These are phyloP conservation scores for Penicillium capsulatum DNA, from an alignment of 2,329 filamentous ascomycete species.

Conservation along the genomic window DNA sequence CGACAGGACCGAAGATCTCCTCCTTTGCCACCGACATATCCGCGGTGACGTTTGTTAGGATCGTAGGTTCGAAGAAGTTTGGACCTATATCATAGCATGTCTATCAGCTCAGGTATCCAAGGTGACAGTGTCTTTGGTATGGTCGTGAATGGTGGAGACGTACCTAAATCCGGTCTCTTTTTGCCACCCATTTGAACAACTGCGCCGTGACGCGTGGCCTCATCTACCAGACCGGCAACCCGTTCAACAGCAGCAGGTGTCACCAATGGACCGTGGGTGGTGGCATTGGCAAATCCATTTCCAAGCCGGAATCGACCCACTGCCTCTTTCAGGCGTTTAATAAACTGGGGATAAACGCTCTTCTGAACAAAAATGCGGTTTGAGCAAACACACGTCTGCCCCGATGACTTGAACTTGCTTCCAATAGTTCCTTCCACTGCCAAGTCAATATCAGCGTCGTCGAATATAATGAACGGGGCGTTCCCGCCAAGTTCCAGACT, in stretches of 20 bases:
- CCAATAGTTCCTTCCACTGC: conserved; percentile 3
- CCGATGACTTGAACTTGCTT: conserved; percentile 5
- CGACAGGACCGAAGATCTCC: conserved; percentile 60
- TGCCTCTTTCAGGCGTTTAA: conserved; percentile 45
- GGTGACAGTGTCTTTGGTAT: no score
- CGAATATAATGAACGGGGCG: conserved; percentile 11
- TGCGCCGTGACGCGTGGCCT: conserved; percentile 59
- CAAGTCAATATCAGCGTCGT: conserved; percentile 4
- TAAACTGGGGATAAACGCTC: conserved; percentile 47
- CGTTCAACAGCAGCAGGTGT: conserved; percentile 52
- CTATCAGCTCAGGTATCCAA: no score
- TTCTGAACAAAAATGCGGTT: conserved; percentile 38
- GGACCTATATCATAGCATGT: no score
- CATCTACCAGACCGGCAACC: conserved; percentile 52
- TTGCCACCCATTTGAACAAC: conserved; percentile 55
- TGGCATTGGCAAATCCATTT: conserved; percentile 49
- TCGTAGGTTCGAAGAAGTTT: conserved; percentile 65
- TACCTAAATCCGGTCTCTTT: conserved; percentile 47
- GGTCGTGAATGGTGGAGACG: no score
- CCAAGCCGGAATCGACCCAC: conserved; percentile 49
- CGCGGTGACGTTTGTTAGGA: conserved; percentile 53
- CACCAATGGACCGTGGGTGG: conserved; percentile 56
- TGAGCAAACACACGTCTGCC: conserved; percentile 17
- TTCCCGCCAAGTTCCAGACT: conserved; percentile 44
- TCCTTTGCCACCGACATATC: conserved; percentile 55